Conservation (phyloP, 2,329 filamentous ascomycete species). For the Fusarium tjaetaba region DNA sequence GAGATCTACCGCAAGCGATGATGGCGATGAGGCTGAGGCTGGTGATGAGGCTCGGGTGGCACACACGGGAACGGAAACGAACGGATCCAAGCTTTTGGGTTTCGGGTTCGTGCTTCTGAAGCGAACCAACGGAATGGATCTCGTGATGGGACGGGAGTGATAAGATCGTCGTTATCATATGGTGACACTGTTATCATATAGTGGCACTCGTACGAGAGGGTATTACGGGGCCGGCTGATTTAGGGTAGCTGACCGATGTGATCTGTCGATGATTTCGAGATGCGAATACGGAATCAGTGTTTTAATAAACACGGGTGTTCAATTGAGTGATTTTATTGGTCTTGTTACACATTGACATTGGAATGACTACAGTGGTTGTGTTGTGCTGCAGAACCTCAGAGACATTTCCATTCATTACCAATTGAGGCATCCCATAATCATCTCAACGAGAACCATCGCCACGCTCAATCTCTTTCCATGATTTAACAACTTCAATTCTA, state of each 20-base stretch:
- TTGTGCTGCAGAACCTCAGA: background rate
- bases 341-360: background rate
- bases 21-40: constrained; percentile 1
- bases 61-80: background rate
- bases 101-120: constrained; percentile 22
- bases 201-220: background rate
- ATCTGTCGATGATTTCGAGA: rapidly evolving
- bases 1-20: constrained; percentile 5
- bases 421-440: background rate
- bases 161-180: background rate
- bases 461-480: background rate
- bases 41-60: constrained; percentile 19
- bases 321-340: background rate
- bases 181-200: background rate
- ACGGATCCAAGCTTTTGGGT: constrained; percentile 5
- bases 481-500: background rate
- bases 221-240: background rate
- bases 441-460: rapidly evolving
- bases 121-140: constrained; percentile 5
- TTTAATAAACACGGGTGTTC: background rate
- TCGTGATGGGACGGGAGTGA: background rate
- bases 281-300: background rate
- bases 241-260: background rate
- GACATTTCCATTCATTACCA: background rate
- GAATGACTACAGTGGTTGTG: background rate